phyloP scores from a whole-genome alignment of 1,139 yeast genomes.

The Hyphopichia buzzinii region DNA sequence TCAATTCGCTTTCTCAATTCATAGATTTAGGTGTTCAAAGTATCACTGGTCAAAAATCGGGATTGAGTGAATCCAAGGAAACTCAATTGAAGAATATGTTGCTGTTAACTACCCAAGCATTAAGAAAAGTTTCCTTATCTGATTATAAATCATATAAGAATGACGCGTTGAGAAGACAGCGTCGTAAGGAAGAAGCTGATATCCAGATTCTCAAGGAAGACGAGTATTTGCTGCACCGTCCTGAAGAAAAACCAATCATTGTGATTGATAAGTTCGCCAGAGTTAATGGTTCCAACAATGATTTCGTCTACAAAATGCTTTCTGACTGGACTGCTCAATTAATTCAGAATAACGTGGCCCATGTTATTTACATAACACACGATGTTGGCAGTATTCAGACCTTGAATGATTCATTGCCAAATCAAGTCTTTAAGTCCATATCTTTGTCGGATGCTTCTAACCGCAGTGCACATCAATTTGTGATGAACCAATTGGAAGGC shows the following conservation, averaged over 20 bases:
- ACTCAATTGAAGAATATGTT: constrained; percentile 82
- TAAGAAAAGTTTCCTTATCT: constrained; percentile 61
- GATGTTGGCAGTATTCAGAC: constrained; percentile 77
- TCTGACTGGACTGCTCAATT: constrained; percentile 89
- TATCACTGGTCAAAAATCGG: constrained; percentile 90
- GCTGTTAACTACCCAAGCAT: constrained; percentile 67
- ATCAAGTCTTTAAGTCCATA: constrained; percentile 77
- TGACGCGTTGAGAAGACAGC: constrained; percentile 21
- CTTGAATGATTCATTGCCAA: constrained; percentile 72
- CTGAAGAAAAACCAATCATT: constrained; percentile 83
- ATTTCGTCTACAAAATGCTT: constrained; percentile 69
- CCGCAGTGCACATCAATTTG: constrained; percentile 68
- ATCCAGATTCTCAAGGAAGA: constrained; percentile 58
- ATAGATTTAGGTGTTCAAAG: constrained; percentile 87
- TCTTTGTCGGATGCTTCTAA: constrained; percentile 79
- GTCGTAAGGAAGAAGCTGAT: constrained; percentile 8
- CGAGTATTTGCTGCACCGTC: constrained; percentile 80
- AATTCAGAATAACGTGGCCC: constrained; percentile 78
- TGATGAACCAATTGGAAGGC: constrained; percentile 54
- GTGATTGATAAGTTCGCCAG: constrained; percentile 72
- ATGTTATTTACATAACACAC: constrained; percentile 82
- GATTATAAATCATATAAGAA: constrained; percentile 35
- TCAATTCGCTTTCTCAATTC: constrained; percentile 74
- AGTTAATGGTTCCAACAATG: constrained; percentile 55
- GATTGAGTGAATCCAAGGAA: constrained; percentile 82